Conservation (phyloP, 1,139 yeast species). For the Candida freyschussii region DNA sequence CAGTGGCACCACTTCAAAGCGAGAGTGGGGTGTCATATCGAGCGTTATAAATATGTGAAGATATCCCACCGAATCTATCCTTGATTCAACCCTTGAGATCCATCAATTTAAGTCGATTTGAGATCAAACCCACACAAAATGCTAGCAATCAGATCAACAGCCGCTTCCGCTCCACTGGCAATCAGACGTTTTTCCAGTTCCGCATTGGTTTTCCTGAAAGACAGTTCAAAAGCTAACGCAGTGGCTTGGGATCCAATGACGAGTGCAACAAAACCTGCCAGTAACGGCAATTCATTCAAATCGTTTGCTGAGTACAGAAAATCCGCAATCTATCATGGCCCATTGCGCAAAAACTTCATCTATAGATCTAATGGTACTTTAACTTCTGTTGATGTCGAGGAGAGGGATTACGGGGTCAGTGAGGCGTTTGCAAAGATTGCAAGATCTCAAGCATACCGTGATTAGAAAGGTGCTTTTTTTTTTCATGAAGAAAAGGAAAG, state of each 20-base stretch:
- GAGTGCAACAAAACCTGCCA: constrained; percentile 4
- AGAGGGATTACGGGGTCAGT: constrained; percentile 22
- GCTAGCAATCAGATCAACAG: constrained; percentile 9
- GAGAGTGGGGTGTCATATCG: no score
- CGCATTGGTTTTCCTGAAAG: constrained; percentile 11
- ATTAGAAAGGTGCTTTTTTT: constrained; percentile 4
- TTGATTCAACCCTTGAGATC: background rate
- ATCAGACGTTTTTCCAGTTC: constrained; percentile 16
- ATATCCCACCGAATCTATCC: no score
- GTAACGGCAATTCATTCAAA: constrained; percentile 22
- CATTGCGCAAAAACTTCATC: constrained; percentile 19
- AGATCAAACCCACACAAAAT: constrained; percentile 3
- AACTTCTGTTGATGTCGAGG: constrained; percentile 18
- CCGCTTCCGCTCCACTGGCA: constrained; percentile 4
- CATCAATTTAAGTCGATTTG: background rate
- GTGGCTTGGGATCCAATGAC: constrained; percentile 16
- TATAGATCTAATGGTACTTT: constrained; percentile 7
- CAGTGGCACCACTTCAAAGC: no score
- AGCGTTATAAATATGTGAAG: no score
- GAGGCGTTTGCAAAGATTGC: constrained; percentile 21
- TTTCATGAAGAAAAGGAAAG: background rate
- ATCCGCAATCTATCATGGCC: constrained; percentile 26
- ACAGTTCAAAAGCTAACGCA: constrained; percentile 21
- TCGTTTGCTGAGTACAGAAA: constrained; percentile 26
- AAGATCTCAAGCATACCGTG: constrained; percentile 22